Evolutionary conservation across 176 grass and related monocot genomes (phyloP), one percentile per base, ranked within the genome.

Genomic region (Hordeum vulgare): DNA sequence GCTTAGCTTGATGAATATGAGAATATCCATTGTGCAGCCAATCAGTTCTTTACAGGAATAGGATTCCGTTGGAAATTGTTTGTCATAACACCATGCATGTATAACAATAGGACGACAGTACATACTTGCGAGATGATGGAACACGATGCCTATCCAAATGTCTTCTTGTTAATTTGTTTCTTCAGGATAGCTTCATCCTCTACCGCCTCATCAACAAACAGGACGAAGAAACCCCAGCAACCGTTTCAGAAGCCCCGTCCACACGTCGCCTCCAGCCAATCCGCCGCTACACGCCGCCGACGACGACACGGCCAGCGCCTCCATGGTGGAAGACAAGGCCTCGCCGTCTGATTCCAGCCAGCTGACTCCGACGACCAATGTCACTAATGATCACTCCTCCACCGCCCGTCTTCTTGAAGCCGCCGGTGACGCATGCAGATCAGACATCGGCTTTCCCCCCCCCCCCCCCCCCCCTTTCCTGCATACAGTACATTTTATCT

Each of bases 141-240:
- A n/a, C n/a, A n/a, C n/a, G n/a, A n/a, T n/a, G n/a, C n/a, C n/a
- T n/a, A n/a, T n/a, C n/a, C n/a, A n/a, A n/a, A n/a, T n/a, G n/a
- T n/a, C n/a, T n/a, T n/a, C n/a, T n/a, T n/a, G n/a, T 14, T 37
- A 8, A 39, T 58, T 1, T 71, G 15, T 83, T 12, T 39, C 3
- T 88, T 28, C 86, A 92, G 90, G 90, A 86, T 58, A 88, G 80
- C 81, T 92, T 89, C 77, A 80, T 92, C 49, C 90, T 92, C 40
- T 89, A 92, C 73, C 90, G 90, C 80, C 81, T 92, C 25, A 89
- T 92, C 75, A 86, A 86, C 70, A 92, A 86, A 69, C 76, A 85
- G 11, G 90, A 92, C 31, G 75, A 86, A 62, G 81, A 75, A 68
- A 69, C 61, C 68, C 71, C 79, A 37, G 80, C 23, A 8, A 36